phyloP scores from a whole-genome alignment of 1,284 basidiomycete genomes.

The Microbotryomycetes sp. region DNA sequence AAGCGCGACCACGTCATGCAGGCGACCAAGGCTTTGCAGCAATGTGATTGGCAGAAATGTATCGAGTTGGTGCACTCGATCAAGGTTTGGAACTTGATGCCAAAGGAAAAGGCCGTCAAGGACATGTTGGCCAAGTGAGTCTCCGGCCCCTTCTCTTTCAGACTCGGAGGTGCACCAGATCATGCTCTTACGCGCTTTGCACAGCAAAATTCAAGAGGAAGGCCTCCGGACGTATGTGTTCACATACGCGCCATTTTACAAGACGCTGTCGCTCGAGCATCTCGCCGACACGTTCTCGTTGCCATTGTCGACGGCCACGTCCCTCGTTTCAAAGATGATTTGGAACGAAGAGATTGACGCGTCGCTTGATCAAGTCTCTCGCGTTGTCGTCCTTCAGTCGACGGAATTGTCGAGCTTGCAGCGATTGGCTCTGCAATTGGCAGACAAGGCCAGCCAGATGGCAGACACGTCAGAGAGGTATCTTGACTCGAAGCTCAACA shows the following conservation, averaged over 20 bases:
- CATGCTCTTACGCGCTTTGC: neutral
- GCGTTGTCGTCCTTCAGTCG: constrained; percentile 75
- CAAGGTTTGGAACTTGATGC: constrained; percentile 97
- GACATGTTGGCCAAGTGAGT: constrained; percentile 85
- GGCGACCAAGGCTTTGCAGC: constrained; percentile 90
- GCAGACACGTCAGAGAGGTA: constrained; percentile 95
- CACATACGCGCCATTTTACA: constrained; percentile 95
- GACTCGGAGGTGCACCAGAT: constrained; percentile 4
- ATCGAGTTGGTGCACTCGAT: constrained; percentile 87
- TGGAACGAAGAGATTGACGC: constrained; percentile 95
- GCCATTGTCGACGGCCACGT: constrained; percentile 69
- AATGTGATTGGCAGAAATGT: constrained; percentile 95
- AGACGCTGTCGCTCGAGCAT: constrained; percentile 76
- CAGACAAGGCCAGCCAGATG: constrained; percentile 77
- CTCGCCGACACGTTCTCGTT: constrained; percentile 84
- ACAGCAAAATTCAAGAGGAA: constrained; percentile 93
- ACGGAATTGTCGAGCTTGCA: constrained; percentile 84
- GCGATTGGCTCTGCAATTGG: constrained; percentile 74
- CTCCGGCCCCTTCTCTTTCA: constrained; percentile 41
- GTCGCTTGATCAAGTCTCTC: constrained; percentile 80
- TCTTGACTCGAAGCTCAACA: constrained; percentile 69
- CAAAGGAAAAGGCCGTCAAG: constrained; percentile 78
- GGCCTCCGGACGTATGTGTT: constrained; percentile 94
- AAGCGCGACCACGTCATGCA: constrained; percentile 99
- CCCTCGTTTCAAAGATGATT: constrained; percentile 96